Evolutionary conservation across 495 filamentous ascomycete species (phyloP), one percentile per base, ranked within the genome.

Genomic region (Lentithecium fluviatile): DNA sequence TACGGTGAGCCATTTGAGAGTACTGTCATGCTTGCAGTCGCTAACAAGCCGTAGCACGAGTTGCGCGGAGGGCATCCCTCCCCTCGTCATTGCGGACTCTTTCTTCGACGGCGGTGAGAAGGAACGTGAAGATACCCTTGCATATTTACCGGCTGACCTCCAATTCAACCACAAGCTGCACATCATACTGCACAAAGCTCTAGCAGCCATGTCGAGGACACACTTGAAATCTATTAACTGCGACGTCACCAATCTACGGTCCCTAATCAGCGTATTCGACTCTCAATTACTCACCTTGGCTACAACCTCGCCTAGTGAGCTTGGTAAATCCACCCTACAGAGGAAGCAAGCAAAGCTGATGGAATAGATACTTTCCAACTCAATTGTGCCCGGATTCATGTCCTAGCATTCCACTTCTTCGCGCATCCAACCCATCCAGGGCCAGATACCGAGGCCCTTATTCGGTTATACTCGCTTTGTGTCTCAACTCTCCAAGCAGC

Each of bases 351-450:
- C 4, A 32, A 32, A 32, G 10, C 49, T 58, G 36, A 59, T 24
- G 7, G 10, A 5, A n/a, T 37, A 65, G 62, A 59, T 25, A 59
- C 55, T 17, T 65, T 65, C 45, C 55, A 58, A 50, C 40, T 65
- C 1, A 65, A 55, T 21, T 65, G 62, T 23, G 24, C 38, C 21
- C 55, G 62, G 20, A 52, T 65, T 13, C 62, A 65, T 32, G 34
- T 65, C 25, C 49, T 65, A 17, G 20, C 42, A 11, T 65, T 58
- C 37, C 62, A 65, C 34, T 65, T 65, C 49, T 65, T 54, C 24
- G 54, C 55, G 8, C 3, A 52, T 38, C 40, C 60, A 6, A 17
- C 55, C 1, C 10, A 48, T 1, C 40, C 49, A 7, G 46, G 32
- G 10, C 59, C 59, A 11, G 60, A 64, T 48, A 13, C 40, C 19